Base-by-base conservation (phyloP, 2,329 filamentous ascomycete species). In the Blastomyces emzantsi region DNA sequence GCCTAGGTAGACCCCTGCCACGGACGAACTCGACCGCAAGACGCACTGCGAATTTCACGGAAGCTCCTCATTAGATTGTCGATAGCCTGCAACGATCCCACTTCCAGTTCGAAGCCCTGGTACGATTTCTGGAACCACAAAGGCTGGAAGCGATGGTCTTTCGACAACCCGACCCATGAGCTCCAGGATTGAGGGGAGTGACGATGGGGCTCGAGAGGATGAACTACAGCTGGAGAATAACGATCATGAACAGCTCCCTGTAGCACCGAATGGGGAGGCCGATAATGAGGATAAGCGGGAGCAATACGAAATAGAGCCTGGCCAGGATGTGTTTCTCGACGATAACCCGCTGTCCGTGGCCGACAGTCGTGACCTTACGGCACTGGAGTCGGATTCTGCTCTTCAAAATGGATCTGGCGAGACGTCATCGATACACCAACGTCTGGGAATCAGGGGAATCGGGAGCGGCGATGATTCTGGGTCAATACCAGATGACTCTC, bases 401-500 rank as follows among this genome's bases (percentile, higher is more conserved):
- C 54, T 56, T 19, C 55, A 47, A 41, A 57, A 63, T 15, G 61
- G 62, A 43, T 61, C 58, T 5, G 64, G 64, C 57, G 71, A 73
- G 57, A 67, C 65, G 33, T 66, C 68, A n/a, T 67, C 69, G 52
- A 69, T 67, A 57, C 72, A 68, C 57, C 66, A 66, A 33, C 66
- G 67, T 41, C 67, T 68, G 64, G 63, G 64, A 51, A 67, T 59
- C 60, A 61, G 49, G 9, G 65, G 60, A 28, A 59, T 68, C 28
- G 71, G 68, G 65, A 81, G 84, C 69, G 79, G 81, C 49, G 85
- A 83, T 55, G 95, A 90, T 71, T 88, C 88, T 8, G 74, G 85
- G 64, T 96, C 91, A 5, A 87, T 86, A 33, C 89, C 90, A 25
- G 92, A 95, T 71, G 90, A 96, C 73, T 88, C 90, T 9, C 90